These are phyloP conservation scores for Sphaerulina vaccinii DNA, from an alignment of 2,329 filamentous ascomycete genomes.

Conservation along the genomic window DNA sequence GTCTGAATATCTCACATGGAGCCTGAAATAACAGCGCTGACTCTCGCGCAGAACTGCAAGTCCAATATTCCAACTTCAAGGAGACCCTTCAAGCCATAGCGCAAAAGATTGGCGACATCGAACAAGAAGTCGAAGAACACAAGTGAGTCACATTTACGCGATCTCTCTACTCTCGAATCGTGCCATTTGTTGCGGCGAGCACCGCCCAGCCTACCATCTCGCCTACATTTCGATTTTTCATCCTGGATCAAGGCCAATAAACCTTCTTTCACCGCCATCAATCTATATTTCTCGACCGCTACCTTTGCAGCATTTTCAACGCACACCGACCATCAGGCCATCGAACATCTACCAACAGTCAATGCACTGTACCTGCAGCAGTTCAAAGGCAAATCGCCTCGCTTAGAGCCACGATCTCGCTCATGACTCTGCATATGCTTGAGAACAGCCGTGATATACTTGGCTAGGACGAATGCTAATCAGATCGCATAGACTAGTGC, in stretches of 20 bases:
- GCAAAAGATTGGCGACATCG: slow-evolving; percentile 94
- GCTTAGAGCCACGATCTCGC: not conserved
- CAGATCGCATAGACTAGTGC: slow-evolving; percentile 68
- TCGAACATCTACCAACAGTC: not conserved
- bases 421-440: slow-evolving; percentile 14
- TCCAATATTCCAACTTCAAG: slow-evolving; percentile 75
- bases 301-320: not conserved
- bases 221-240: slow-evolving; percentile 28
- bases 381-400: not conserved
- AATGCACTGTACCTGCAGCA: not conserved
- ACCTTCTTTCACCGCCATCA: slow-evolving; percentile 40
- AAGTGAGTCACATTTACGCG: slow-evolving; percentile 60
- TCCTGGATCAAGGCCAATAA: slow-evolving; percentile 13
- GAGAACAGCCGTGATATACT: not conserved
- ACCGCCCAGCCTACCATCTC: slow-evolving; percentile 11
- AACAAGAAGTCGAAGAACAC: slow-evolving; percentile 96
- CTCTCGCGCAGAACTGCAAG: slow-evolving; percentile 68
- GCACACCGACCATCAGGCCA: not conserved
- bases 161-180: not conserved
- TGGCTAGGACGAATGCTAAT: slow-evolving; percentile 1
- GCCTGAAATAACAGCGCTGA: not conserved
- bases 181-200: slow-evolving; percentile 24
- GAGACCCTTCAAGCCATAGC: slow-evolving; percentile 84
- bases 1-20: no score
- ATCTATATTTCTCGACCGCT: not conserved